Base-by-base conservation (phyloP, 768 basidiomycete species). In the Crassisporium funariophilum region DNA sequence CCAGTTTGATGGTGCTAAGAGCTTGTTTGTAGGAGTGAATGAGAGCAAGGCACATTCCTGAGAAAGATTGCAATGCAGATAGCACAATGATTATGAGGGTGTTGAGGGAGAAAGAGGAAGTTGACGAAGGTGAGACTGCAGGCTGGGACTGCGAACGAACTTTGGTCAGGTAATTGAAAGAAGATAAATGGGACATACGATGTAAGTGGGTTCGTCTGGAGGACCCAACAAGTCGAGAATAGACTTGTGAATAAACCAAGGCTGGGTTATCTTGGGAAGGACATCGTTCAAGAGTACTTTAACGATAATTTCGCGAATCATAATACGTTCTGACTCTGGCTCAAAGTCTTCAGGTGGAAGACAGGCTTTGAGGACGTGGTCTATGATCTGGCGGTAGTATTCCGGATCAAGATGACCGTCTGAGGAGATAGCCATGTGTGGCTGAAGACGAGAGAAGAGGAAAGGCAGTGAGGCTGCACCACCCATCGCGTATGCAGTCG, bases 231-330 rank as follows among this genome's bases (percentile, higher is more conserved):
- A 63, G 56, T 84, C 82, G 25, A 95, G 71, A 9, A 88, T 71
- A 3, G 77, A 59, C 57, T 75, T 82, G 47, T 92, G 83, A 36
- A 95, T 78, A 63, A 97, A 98, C 93, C 95, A 98, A 0, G 90
- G 88, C 62, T 97, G 87, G 5, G 82, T 79, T 41, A 95, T 63
- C 54, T 80, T 83, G 22, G 84, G 84, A 19, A 87, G 59, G 19
- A 87, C 66, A 52, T 84, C 82, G 38, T 78, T 77, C 51, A 93
- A 69, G 5, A 98, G 68, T 17, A 90, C 74, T 55, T 88, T 87
- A 58, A 91, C 78, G 22, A 95, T 58, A 29, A 97, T 71, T 69
- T 98, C 95, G 47, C 92, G 82, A 33, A 90, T 68, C 48, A 98
- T 87, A 50, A 79, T 75, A n/a, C 91, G 79, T 69, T 97, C 90